Evolutionary conservation across 495 filamentous ascomycete genomes (phyloP).

Genomic region (Penicillium longicatenatum): DNA sequence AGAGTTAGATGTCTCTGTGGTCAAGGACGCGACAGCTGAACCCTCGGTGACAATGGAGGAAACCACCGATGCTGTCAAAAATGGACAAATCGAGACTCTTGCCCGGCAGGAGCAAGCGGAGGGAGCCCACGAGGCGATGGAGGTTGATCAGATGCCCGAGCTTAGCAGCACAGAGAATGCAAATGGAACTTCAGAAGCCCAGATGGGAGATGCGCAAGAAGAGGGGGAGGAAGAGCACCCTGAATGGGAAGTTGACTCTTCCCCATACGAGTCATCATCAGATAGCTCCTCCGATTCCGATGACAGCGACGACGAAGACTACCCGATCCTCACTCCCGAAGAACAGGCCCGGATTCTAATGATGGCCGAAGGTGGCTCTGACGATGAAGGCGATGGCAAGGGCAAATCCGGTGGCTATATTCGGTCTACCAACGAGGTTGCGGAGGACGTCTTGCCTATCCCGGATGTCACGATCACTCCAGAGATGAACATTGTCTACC

Average conservation of each 20-base stretch:
- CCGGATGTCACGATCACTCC: conserved; percentile 72
- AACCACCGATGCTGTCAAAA: not conserved
- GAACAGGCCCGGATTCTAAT: conserved; percentile 81
- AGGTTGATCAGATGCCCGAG: conserved; percentile 31
- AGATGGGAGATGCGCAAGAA: conserved; percentile 20
- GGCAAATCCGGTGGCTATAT: conserved; percentile 49
- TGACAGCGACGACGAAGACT: conserved; percentile 71
- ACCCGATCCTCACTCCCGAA: conserved; percentile 70
- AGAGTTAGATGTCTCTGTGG: conserved; percentile 6
- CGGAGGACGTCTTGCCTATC: conserved; percentile 66
- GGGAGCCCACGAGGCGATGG: conserved; percentile 33
- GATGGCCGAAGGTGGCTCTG: conserved; percentile 67
- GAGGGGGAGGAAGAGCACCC: conserved; percentile 64
- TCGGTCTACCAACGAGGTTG: conserved; percentile 72
- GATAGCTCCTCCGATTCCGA: conserved; percentile 55
- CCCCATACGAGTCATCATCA: conserved; percentile 58
- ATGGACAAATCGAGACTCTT: not conserved
- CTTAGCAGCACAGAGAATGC: conserved; percentile 14
- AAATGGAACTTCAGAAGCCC: conserved; percentile 7
- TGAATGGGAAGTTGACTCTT: conserved; percentile 72
- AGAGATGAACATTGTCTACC: conserved; percentile 70
- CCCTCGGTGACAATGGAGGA: conserved; percentile 4
- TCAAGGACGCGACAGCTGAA: not conserved
- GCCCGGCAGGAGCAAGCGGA: conserved; percentile 13
- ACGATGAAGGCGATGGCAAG: conserved; percentile 64